phyloP scores from a whole-genome alignment of 2,329 filamentous ascomycete genomes.

The Bipolaris oryzae region DNA sequence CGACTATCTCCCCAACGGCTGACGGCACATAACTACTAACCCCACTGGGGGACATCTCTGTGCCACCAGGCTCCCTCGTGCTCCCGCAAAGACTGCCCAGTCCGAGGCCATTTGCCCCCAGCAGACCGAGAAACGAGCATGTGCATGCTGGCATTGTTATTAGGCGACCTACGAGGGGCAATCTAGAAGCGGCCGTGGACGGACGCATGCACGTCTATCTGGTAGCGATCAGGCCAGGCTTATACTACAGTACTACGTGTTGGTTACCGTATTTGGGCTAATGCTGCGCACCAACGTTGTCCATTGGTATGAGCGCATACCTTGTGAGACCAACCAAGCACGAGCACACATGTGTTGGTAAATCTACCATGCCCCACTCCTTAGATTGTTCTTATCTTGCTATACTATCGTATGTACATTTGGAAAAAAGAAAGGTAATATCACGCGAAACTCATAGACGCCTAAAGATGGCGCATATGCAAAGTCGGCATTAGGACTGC shows the following conservation, averaged over 20 bases:
- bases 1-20: conserved; percentile 10
- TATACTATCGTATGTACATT: conserved; percentile 17
- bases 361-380: background rate
- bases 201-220: background rate
- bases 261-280: background rate
- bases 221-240: background rate
- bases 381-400: background rate
- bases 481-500: conserved; percentile 26
- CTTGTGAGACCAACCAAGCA: background rate
- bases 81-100: conserved; percentile 18
- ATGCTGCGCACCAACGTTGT: conserved; percentile 7
- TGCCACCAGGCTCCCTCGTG: conserved; percentile 26
- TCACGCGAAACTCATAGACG: conserved; percentile 27
- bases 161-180: conserved; percentile 1
- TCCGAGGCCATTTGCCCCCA: conserved; percentile 5
- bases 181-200: conserved; percentile 19
- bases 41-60: conserved; percentile 23
- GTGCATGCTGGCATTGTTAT: background rate
- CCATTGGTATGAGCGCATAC: background rate
- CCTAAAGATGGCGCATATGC: conserved; percentile 17
- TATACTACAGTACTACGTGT: background rate
- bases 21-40: conserved; percentile 18
- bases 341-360: background rate
- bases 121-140: conserved; percentile 17
- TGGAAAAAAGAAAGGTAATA: conserved; percentile 20